Conservation (phyloP, 805 yeast species). For the Crinitomyces ghanaensis region DNA sequence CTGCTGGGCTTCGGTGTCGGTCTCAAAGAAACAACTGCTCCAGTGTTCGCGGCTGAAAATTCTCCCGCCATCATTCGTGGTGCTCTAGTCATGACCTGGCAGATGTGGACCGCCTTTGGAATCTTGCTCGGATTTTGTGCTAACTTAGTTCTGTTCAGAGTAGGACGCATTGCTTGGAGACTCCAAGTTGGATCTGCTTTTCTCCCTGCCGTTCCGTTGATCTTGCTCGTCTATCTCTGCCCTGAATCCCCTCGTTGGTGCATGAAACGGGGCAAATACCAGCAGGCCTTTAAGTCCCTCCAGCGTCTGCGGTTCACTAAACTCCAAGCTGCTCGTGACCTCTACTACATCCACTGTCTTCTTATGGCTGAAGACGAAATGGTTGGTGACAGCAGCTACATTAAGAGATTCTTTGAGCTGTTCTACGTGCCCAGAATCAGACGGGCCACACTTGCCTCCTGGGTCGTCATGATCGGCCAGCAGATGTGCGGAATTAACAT, state of each 20-base stretch:
- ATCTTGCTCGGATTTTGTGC: conserved; percentile 54
- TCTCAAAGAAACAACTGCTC: conserved; percentile 52
- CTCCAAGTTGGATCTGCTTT: conserved; percentile 53
- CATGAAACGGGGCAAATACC: conserved; percentile 38
- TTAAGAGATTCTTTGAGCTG: conserved; percentile 25
- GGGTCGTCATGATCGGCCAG: conserved; percentile 78
- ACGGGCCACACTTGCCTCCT: conserved; percentile 68
- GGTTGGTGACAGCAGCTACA: conserved; percentile 22
- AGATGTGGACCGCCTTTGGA: conserved; percentile 60
- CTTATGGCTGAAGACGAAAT: conserved; percentile 28
- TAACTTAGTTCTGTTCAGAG: conserved; percentile 39
- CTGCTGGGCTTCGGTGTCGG: conserved; percentile 55
- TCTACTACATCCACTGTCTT: conserved; percentile 44
- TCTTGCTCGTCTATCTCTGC: conserved; percentile 34
- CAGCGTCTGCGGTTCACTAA: conserved; percentile 33
- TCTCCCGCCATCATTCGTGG: conserved; percentile 48
- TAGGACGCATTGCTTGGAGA: conserved; percentile 38
- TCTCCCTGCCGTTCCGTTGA: conserved; percentile 43
- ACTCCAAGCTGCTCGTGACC: conserved; percentile 51
- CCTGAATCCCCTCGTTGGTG: conserved; percentile 67
- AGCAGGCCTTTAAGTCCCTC: conserved; percentile 40
- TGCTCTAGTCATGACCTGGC: conserved; percentile 58
- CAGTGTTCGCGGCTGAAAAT: conserved; percentile 53
- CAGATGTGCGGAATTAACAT: conserved; percentile 86
- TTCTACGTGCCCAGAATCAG: conserved; percentile 67